These are phyloP conservation scores for Aureococcus anophagefferens DNA, from an alignment of 108 stramenopile genomes.

Conservation along the genomic window DNA sequence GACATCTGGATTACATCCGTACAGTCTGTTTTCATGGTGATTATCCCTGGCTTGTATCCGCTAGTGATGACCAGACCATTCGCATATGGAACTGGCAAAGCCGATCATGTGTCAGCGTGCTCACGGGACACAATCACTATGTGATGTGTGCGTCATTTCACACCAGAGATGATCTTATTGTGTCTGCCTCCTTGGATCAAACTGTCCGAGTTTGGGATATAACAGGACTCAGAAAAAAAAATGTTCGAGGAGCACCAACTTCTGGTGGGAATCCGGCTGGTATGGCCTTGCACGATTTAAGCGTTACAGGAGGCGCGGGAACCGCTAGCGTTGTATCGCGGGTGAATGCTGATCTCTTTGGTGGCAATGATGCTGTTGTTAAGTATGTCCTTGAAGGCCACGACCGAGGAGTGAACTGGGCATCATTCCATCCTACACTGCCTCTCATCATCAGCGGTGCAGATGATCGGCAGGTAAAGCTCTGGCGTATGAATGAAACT, in stretches of 20 bases:
- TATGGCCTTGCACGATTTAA: constrained; percentile 1
- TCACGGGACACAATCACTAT: constrained; percentile 99
- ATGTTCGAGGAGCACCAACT: constrained; percentile 48
- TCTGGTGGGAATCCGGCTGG: too few species aligned
- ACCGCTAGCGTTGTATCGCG: constrained; percentile 8
- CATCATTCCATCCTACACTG: constrained; percentile 94
- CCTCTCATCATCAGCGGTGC: constrained; percentile 92
- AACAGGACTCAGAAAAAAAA: constrained; percentile 90
- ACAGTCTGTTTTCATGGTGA: constrained; percentile 97
- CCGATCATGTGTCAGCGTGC: constrained; percentile 85
- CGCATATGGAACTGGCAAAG: constrained; percentile 97
- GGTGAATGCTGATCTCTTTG: constrained; percentile 93
- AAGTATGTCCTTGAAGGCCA: constrained; percentile 98
- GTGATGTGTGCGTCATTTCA: constrained; percentile 99
- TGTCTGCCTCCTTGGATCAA: constrained; percentile 94
- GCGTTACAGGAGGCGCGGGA: constrained; percentile 1
- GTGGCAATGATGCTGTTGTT: constrained; percentile 95
- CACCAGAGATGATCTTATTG: constrained; percentile 95
- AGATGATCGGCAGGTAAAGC: constrained; percentile 98
- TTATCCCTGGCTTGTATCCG: constrained; percentile 88
- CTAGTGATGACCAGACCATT: constrained; percentile 92
- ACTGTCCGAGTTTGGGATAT: constrained; percentile 99
- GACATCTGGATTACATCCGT: constrained; percentile 98
- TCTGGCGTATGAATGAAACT: constrained; percentile 98
- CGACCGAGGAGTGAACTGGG: constrained; percentile 99